phyloP scores from a whole-genome alignment of 1,139 yeast species.

The Sugiyamaella castrensis region DNA sequence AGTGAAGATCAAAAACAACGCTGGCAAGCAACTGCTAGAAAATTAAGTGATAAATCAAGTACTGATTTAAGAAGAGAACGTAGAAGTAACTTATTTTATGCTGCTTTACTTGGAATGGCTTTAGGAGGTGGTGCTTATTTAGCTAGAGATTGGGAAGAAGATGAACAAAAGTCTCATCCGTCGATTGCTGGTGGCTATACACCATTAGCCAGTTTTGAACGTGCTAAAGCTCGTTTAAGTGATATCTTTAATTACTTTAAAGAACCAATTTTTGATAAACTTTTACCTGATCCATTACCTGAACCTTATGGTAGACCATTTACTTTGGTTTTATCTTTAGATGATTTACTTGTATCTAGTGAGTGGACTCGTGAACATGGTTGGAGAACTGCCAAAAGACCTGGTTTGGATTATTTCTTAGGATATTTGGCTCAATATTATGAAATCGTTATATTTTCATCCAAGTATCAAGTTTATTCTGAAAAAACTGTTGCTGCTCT shows the following conservation, averaged over 20 bases:
- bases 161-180: slow-evolving; percentile 51
- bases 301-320: slow-evolving; percentile 92
- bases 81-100: slow-evolving; percentile 33
- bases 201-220: slow-evolving; percentile 46
- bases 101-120: slow-evolving; percentile 55
- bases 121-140: slow-evolving; percentile 69
- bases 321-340: slow-evolving; percentile 84
- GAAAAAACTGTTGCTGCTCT: slow-evolving; percentile 82
- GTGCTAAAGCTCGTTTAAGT: slow-evolving; percentile 68
- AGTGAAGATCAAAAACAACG: slow-evolving; percentile 30
- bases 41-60: slow-evolving; percentile 56
- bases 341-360: slow-evolving; percentile 85
- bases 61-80: slow-evolving; percentile 57
- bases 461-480: slow-evolving; percentile 80
- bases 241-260: slow-evolving; percentile 81
- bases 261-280: slow-evolving; percentile 90
- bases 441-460: slow-evolving; percentile 87
- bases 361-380: slow-evolving; percentile 92
- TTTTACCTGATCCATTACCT: slow-evolving; percentile 87
- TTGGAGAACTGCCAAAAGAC: slow-evolving; percentile 99
- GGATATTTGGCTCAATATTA: slow-evolving; percentile 93
- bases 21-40: slow-evolving; percentile 40
- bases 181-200: slow-evolving; percentile 66
- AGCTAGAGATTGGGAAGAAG: slow-evolving; percentile 85
- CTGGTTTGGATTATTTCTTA: slow-evolving; percentile 94